Conservation (phyloP, 345 rosid species). For the Draba incana region DNA sequence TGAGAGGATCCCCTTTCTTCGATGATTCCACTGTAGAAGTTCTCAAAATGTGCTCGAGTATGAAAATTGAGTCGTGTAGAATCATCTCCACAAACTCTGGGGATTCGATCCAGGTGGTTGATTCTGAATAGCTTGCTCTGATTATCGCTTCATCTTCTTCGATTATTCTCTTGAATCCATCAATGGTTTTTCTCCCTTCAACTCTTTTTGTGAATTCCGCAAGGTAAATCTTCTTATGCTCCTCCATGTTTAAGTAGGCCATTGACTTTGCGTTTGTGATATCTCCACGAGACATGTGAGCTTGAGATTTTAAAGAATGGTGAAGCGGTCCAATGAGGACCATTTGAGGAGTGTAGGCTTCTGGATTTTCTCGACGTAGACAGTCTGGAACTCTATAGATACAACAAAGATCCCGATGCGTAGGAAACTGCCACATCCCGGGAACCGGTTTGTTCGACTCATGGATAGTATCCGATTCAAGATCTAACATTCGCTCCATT, state of each 20-base stretch:
- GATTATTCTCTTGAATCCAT: neutral
- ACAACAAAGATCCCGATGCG: neutral
- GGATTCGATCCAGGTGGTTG: constrained; percentile 2
- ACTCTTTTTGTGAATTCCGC: neutral
- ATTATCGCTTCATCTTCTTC: neutral
- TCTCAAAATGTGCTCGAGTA: constrained; percentile 8
- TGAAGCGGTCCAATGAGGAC: constrained; percentile 26
- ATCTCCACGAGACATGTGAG: constrained; percentile 14
- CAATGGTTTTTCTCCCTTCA: neutral
- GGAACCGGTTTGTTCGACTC: neutral
- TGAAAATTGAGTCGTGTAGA: constrained; percentile 23
- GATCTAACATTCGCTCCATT: neutral
- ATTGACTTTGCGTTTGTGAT: neutral
- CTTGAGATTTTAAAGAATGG: constrained; percentile 7
- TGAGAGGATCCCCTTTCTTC: neutral
- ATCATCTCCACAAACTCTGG: constrained; percentile 17
- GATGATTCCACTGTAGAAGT: neutral
- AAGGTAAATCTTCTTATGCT: constrained; percentile 8
- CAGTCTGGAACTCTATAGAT: constrained; percentile 29
- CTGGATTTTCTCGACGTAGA: neutral
- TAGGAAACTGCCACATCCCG: constrained; percentile 4
- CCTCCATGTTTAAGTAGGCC: constrained; percentile 25
- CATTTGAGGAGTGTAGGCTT: constrained; percentile 23
- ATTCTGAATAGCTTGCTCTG: constrained; percentile 19
- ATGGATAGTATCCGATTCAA: neutral